Base-by-base conservation (phyloP, 257 asterid species). In the Penstemon newberryi region DNA sequence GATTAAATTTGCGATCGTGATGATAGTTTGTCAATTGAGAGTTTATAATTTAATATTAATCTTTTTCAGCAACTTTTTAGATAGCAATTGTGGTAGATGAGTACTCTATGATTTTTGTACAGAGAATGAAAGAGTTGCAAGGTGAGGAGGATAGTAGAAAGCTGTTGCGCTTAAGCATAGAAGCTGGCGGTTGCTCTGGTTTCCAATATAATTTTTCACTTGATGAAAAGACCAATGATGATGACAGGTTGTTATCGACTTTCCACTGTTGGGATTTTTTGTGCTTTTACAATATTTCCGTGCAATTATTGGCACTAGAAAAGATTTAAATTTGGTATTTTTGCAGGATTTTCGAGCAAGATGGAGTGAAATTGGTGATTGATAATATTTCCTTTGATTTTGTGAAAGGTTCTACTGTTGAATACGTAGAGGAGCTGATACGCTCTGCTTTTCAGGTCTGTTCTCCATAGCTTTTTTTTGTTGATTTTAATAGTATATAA, bases 131-230 rank as follows among this genome's bases (percentile, higher is more conserved):
- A 73, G 96, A 89, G 77, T 72, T 94, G 86, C 96, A 94, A 78
- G 83, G 83, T 56, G 85, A 74, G n/a, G 96, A 91, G 75, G 78
- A 82, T 47, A 66, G 74, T 67, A 70, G 66, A 67, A 94, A 85
- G 82, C 76, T 91, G 84, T 79, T 94, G 52, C 94, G 99, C 12
- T 81, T 91, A 87, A 84, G 96, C 79, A 85, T 94, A 63, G 97
- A 89, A 80, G 91, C 99, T 18, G 99, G 97, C 1, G 97, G 99
- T 12, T 94, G 99, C 85, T 93, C 97, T 4, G 97, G 99, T 18
- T 93, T 90, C 84, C 97, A 93, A 43, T 93, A 93, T 73, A 91
- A 85, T 51, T 93, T 93, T 78, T 78, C 88, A 42, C 89, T 93
- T 25, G 99, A 88, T 41, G 89, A 87, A 67, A 87, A 84, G 75